Base-by-base conservation (phyloP, 208 protist genomes). In the Leishmania lainsoni region DNA sequence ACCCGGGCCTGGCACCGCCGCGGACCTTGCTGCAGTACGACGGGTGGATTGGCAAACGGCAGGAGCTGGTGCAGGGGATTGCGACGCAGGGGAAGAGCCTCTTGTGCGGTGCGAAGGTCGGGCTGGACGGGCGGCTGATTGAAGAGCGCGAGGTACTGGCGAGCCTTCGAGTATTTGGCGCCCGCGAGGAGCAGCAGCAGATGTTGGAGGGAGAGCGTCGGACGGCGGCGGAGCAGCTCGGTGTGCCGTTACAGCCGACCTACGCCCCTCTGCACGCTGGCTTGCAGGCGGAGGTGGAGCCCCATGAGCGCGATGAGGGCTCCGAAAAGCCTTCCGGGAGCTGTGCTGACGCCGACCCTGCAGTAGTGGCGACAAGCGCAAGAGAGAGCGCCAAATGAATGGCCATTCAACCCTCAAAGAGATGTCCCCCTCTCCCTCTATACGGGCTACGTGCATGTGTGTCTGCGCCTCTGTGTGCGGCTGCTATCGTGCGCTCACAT, bases 11-110 rank as follows among this genome's bases (percentile, higher is more conserved):
- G 5, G 81, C 94, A 3, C 93, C 92, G 8, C 94, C 94, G 5
- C 79, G 76, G n/a, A 87, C 88, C 10, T 86, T 97, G 48, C 80
- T 95, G n/a, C 65, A 85, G 76, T 88, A 91, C 59, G 92, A 96
- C 35, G 94, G 94, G 51, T 97, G 94, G 93, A 80, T 92, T 0
- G 94, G 94, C 39, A 92, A 93, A 73, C 91, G 93, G 2, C 90
- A 75, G 42, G 92, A 97, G 83, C 84, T 97, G 35, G 75, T 95
- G 17, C 91, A 96, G 66, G 94, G 92, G 8, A 79, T 97, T 0
- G 85, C 90, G 45, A 96, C 94, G 26, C 63, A 93, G 42, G 94
- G 94, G 22, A 87, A 83, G n/a, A 94, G 91, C 76, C 77, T 97
- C 66, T 79, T 95, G 85, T 81, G 86, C 0, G 92, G 91, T 0